Conservation (phyloP, 2,329 filamentous ascomycete species). For the Lachnellula subtilissima region DNA sequence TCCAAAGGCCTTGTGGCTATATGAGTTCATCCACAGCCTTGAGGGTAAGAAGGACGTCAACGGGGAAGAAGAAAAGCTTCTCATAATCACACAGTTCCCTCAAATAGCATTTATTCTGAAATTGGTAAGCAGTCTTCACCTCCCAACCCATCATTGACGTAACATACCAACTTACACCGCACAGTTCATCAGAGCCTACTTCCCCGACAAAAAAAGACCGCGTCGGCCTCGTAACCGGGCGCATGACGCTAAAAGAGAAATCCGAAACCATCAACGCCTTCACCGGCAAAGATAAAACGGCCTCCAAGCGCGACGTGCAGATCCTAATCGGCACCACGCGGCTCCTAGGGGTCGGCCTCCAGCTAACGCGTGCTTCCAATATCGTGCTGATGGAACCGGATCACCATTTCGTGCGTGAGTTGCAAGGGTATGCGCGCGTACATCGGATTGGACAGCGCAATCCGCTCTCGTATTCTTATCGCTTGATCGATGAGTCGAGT, state of each 20-base stretch:
- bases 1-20: slow-evolving; percentile 15
- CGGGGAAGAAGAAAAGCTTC: slow-evolving; percentile 12
- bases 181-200: slow-evolving; percentile 7
- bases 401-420: slow-evolving; percentile 11
- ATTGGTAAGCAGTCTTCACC: background rate
- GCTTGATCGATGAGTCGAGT: slow-evolving; percentile 10
- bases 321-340: slow-evolving; percentile 13
- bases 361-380: slow-evolving; percentile 13
- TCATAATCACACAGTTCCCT: slow-evolving; percentile 14
- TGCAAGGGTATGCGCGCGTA: slow-evolving; percentile 13
- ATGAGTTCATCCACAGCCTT: slow-evolving; percentile 8
- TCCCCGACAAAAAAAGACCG: slow-evolving; percentile 2
- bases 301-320: slow-evolving; percentile 13
- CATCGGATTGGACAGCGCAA: slow-evolving; percentile 19
- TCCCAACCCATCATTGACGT: background rate
- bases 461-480: slow-evolving; percentile 3
- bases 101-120: slow-evolving; percentile 15
- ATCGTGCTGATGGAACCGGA: slow-evolving; percentile 19
- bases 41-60: slow-evolving; percentile 5
- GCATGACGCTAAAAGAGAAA: slow-evolving; percentile 1
- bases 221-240: slow-evolving; percentile 6
- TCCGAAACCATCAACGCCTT: slow-evolving; percentile 6
- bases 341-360: slow-evolving; percentile 14
- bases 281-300: background rate
- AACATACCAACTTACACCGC: background rate